Base-by-base conservation (phyloP, 495 filamentous ascomycete species). In the Collariella sp. region DNA sequence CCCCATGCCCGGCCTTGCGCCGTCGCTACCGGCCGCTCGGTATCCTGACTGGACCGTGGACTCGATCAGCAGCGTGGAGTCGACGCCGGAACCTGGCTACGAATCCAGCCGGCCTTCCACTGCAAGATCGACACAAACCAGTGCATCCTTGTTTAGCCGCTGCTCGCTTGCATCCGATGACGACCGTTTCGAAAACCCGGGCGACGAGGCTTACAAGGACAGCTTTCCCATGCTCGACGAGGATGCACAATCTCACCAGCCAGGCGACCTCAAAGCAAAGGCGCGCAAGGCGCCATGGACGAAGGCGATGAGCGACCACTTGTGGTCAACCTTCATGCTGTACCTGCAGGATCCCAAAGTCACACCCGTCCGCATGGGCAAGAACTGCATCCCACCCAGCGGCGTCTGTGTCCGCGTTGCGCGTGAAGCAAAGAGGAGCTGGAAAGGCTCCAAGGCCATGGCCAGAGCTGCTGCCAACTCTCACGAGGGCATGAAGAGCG, bases 341-440 rank as follows among this genome's bases (percentile, higher is more conserved):
- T 98, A 96, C 63, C 73, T 96, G 11, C 85, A 90, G 58, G 89
- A 97, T 66, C 91, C 93, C 31, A 89, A 85, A 10, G 86, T 95
- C 24, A 98, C 93, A 2, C 93, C 93, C 0, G 91, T 97, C 71
- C 90, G 91, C 61, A 85, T 88, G 72, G 81, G 90, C 15, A 89
- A 91, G 19, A 91, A 88, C 48, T 80, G 81, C 51, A 81, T 91
- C 35, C 93, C 93, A 20, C 93, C 93, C 12, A 76, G 93, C 35
- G 94, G 93, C 7, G 88, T 97, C 31, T 91, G 89, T 61, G 78
- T 85, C 61, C 88, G 89, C 54, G 90, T 98, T 45, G 87, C 90
- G 1, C 80, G 89, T 62, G 84, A 89, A 62, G 88, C 91, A 5
- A 87, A 84, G 69, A 79, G 82, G 62, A 91, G 79, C 52, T 98